Evolutionary conservation across 108 stramenopile species (phyloP).

Genomic region (Cyclotella baltica): DNA sequence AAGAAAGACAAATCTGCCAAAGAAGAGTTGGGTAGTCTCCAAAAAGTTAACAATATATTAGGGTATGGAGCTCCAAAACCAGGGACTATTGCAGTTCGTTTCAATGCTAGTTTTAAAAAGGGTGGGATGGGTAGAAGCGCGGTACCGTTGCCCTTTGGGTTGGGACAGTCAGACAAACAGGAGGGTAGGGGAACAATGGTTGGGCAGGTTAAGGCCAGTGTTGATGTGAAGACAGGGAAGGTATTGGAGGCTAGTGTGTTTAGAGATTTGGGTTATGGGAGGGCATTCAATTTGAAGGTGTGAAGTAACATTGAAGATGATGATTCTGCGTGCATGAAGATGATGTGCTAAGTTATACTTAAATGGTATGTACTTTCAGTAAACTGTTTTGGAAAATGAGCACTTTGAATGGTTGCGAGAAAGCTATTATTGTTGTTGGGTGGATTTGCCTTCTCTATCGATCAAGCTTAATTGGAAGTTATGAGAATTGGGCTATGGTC

Average conservation of each 20-base stretch:
- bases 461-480: too few relatives aligned
- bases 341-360: too few relatives aligned
- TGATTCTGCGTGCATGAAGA: too few relatives aligned
- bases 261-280: conserved; percentile 89
- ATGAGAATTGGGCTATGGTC: too few relatives aligned
- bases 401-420: too few relatives aligned
- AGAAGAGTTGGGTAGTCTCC: conserved; percentile 72
- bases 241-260: conserved; percentile 75
- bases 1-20: conserved; percentile 72
- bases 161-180: conserved; percentile 71
- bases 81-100: conserved; percentile 74
- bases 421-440: too few relatives aligned
- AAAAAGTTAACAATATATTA: conserved; percentile 72
- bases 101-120: conserved; percentile 86
- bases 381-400: too few relatives aligned
- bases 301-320: too few relatives aligned
- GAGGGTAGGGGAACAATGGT: conserved; percentile 88
- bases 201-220: conserved; percentile 86
- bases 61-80: conserved; percentile 73
- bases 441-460: too few relatives aligned
- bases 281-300: conserved; percentile 81
- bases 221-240: conserved; percentile 72
- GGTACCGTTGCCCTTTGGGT: conserved; percentile 78
- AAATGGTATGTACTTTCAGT: too few relatives aligned
- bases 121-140: conserved; percentile 64